Evolutionary conservation across 1,139 yeast species (phyloP), one percentile per base, ranked within the genome.

Genomic region (Protomyces macrosporus): DNA sequence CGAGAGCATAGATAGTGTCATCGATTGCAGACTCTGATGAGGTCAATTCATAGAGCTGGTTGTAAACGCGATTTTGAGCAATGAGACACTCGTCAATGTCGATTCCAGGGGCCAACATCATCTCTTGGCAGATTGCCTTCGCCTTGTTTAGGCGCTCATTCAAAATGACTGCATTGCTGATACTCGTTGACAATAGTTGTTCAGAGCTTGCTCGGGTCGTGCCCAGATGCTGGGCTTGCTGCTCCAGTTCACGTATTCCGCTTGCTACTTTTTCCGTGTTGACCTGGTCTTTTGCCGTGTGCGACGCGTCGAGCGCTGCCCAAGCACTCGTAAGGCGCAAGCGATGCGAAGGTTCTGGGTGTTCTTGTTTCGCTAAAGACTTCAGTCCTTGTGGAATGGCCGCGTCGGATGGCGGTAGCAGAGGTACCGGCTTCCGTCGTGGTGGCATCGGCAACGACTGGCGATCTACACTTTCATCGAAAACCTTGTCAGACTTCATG

Each of bases 21-120:
- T 83, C 82, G 35, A 85, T 81, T 0, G 96, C 88, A 68, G 82
- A 79, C 63, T 87, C 88, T 51, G 84, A 86, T 53, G 90, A 82
- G 0, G 82, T 83, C 0, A 86, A 76, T 36, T 82, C 83, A 72
- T 88, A 87, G n/a, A 90, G 76, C 30, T 60, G 63, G 32, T 60
- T 53, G 40, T 53, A 54, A 7, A 60, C 58, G 6, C 35, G 45
- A 23, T 53, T 53, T 30, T 53, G 63, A 4, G 63, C 63, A 16
- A 54, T 55, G n/a, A 60, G 33, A 40, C 45, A 48, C 14, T 53
- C 42, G 34, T 53, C 58, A 30, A 54, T 36, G 10, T 60, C 63
- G 10, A 45, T 39, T 30, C 16, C 32, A 4, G 39, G 53, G 10
- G 33, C 36, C 6, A 10, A 6, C 12, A 6, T 16, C 35, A 34